Evolutionary conservation across 805 yeast genomes (phyloP).

Genomic region (Zygosaccharomyces lentus): DNA sequence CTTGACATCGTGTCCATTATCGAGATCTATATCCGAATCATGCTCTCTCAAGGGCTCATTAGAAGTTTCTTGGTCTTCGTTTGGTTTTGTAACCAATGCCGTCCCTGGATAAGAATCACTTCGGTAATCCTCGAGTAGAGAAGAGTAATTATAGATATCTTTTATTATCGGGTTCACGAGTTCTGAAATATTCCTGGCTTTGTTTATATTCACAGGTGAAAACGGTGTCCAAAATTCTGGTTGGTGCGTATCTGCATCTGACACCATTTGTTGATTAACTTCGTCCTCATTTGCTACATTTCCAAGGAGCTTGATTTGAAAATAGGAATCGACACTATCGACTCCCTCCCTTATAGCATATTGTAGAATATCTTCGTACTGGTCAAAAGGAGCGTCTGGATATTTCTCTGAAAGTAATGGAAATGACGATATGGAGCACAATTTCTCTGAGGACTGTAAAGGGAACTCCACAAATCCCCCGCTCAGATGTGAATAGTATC

Average conservation of each 20-base stretch:
- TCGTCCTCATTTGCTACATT: background rate
- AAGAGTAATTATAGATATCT: slow-evolving; percentile 27
- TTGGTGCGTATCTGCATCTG: background rate
- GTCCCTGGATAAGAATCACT: background rate
- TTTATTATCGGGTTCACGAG: slow-evolving; percentile 15
- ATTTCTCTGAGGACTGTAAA: slow-evolving; percentile 15
- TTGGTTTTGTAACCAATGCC: background rate
- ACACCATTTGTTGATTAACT: background rate
- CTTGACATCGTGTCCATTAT: background rate
- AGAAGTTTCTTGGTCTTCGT: background rate
- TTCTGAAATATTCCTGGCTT: slow-evolving; percentile 18
- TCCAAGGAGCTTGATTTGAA: slow-evolving; percentile 18
- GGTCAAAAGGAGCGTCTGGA: slow-evolving; percentile 20
- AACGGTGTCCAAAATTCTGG: slow-evolving; percentile 27
- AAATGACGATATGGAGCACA: slow-evolving; percentile 33
- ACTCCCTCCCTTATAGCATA: slow-evolving; percentile 14
- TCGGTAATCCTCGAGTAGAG: background rate
- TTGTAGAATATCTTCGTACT: slow-evolving; percentile 18
- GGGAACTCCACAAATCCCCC: slow-evolving; percentile 37
- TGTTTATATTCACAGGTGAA: slow-evolving; percentile 14
- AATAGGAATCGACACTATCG: slow-evolving; percentile 18
- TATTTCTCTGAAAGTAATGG: slow-evolving; percentile 32
- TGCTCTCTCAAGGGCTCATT: background rate
- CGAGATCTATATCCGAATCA: slow-evolving; percentile 1
- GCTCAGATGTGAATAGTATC: slow-evolving; percentile 44